Evolutionary conservation across 192 early-diverging fungal species (phyloP).

Genomic region (Linnemannia zychae): DNA sequence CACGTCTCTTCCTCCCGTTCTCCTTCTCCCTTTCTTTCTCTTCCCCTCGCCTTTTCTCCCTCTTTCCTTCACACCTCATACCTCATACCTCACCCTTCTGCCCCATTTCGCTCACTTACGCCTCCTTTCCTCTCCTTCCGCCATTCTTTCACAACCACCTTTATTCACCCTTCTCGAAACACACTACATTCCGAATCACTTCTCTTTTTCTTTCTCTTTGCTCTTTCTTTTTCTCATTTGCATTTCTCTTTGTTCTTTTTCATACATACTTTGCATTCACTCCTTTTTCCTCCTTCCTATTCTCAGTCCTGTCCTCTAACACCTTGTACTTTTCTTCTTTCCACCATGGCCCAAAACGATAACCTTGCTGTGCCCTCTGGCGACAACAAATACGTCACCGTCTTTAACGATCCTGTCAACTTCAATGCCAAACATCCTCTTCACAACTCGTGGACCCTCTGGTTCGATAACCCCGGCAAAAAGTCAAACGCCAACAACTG

Average conservation of each 20-base stretch:
- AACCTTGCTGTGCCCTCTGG: slow-evolving; percentile 46
- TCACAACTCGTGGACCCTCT: slow-evolving; percentile 92
- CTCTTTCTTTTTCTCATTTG: slow-evolving; percentile 4
- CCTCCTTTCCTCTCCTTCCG: background rate
- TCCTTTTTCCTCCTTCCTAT: background rate
- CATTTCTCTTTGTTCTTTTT: background rate
- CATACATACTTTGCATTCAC: background rate
- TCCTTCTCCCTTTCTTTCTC: background rate
- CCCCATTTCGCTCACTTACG: background rate
- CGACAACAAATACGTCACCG: slow-evolving; percentile 56
- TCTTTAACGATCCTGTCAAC: slow-evolving; percentile 60
- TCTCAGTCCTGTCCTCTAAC: background rate
- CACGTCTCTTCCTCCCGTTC: background rate
- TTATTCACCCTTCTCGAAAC: background rate
- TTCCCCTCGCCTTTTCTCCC: background rate
- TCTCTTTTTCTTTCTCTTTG: background rate
- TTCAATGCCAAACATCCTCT: slow-evolving; percentile 90
- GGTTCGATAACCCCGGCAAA: slow-evolving; percentile 92
- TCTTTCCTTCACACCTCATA: background rate
- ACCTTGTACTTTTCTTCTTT: background rate
- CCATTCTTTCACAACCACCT: background rate
- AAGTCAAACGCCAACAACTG: slow-evolving; percentile 83
- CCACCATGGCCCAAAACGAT: slow-evolving; percentile 54
- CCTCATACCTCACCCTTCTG: background rate
- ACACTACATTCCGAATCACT: background rate